Evolutionary conservation across 495 filamentous ascomycete genomes (phyloP), one percentile per base, ranked within the genome.

Genomic region (Sordaria brevicollis): DNA sequence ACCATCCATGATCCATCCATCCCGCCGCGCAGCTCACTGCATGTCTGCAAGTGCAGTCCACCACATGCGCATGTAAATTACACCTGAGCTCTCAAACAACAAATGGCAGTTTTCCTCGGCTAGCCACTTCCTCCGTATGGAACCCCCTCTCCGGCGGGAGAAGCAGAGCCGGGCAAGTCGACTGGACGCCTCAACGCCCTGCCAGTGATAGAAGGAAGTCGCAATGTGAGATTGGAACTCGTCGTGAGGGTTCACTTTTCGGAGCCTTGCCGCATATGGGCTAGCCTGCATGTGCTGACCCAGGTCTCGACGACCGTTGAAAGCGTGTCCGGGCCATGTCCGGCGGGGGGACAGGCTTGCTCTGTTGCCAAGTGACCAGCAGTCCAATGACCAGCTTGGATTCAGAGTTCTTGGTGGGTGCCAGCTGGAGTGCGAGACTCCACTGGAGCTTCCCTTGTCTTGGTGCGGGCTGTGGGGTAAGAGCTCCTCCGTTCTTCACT

Each of bases 241-340:
- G 25, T 25, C 25, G 36, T 67, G 35, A 65, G 67, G 74, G 72
- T 49, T 34, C n/a, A n/a, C 29, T 68, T n/a, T 67, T 73, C 70
- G 75, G 71, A 71, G 71, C 71, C 74, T 79, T 70, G 62, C 77
- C 73, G 37, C 65, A 68, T 36, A 62, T 29, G 70, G 76, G 33
- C 11, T 75, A 73, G 77, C 69, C 34, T 65, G 17, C 29, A 49
- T 34, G 38, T 67, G 57, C 67, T 71, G 62, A 31, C 35, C 68
- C 67, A 41, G 66, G 69, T 70, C 74, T 69, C 11, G 71, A 75
- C 67, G 69, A 73, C 74, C 76, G 76, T 78, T 78, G 74, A 66
- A 72, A 73, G 67, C 67, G 17, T 33, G 19, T 10, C 43, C 35
- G 67, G 36, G 38, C 36, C 67, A 68, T 43, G 67, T 49, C 35